Evolutionary conservation across 768 basidiomycete species (phyloP).

Genomic region (Rhodotorula sphaerocarpa): DNA sequence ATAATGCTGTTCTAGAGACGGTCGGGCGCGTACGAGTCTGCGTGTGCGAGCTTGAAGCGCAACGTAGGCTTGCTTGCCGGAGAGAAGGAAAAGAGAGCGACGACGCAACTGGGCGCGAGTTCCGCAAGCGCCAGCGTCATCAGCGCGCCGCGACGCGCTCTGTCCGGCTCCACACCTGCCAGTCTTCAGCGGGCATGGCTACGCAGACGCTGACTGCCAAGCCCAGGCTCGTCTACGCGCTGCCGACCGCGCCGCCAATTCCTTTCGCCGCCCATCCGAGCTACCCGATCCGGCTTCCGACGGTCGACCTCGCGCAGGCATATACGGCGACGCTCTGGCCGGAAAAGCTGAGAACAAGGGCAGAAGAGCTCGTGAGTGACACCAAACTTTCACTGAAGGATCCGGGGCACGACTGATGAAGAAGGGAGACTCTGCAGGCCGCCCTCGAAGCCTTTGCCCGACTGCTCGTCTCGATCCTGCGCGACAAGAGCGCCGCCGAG

Average conservation of each 20-base stretch:
- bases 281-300: constrained; percentile 22
- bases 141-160: not conserved
- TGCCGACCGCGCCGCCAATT: constrained; percentile 16
- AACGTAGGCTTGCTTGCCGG: no score
- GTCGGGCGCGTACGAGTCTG: no score
- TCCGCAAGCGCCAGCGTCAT: no score
- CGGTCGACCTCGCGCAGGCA: constrained; percentile 15
- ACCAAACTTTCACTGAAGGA: not conserved
- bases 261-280: constrained; percentile 11
- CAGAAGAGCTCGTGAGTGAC: rapidly evolving
- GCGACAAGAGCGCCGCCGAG: not conserved
- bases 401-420: no score
- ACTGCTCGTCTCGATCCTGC: constrained; percentile 10
- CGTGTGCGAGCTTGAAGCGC: no score
- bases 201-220: not conserved
- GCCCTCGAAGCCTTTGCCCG: constrained; percentile 28
- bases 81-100: no score
- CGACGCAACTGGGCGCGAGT: no score
- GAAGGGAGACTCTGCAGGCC: not conserved
- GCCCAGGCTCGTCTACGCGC: constrained; percentile 13
- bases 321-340: constrained; percentile 26
- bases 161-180: not conserved
- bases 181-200: not conserved
- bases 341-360: constrained; percentile 1
- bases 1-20: no score